Evolutionary conservation across 176 grass and related monocot genomes (phyloP), one percentile per base, ranked within the genome.

Genomic region (Musa troglodytarum): DNA sequence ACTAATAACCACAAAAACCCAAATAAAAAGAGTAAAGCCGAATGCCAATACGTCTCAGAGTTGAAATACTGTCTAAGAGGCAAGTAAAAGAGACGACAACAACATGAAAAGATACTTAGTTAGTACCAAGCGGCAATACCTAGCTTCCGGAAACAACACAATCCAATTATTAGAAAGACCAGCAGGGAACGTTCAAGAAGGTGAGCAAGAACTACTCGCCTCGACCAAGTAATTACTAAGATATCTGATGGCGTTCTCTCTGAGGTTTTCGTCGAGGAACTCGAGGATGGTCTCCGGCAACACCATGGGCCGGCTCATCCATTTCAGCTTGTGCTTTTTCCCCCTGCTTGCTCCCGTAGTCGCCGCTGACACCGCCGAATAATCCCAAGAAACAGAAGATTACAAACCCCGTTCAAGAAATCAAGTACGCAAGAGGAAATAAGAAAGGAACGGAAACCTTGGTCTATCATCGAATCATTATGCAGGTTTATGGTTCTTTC

Each of bases 151-250:
- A 63, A n/a, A 15, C 25, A 23, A 19, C 10, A 15, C 2, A 4
- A 53, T 49, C 17, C 74, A 63, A 59, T 34, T 8, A 28, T 13
- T 34, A 59, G 29, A 43, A 58, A 26, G 3, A 15, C 73, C 25
- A 76, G 63, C 16, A 65, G 28, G 52, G 28, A 10, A 55, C 21
- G 1, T 52, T 16, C 51, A 54, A 67, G 62, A 77, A 21, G 16
- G 10, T 19, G 29, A 17, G 29, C 11, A 52, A 52, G 20, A 65
- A 65, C 24, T 23, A 20, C 1, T 17, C 9, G 50, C 76, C 76
- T 77, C 76, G 63, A 77, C 50, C 49, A 77, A 63, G 76, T 54
- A 77, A 53, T 66, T 77, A 22, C 76, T 77, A 59, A 77, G 76
- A 52, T 77, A 77, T 67, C 76, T 52, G 63, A 77, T 77, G 50